A percentile compares a stretch with the other conserved stretches of the same genome.
Conservation (phyloP, 1,139 yeast species). For the Blastobotrys apis region DNA sequence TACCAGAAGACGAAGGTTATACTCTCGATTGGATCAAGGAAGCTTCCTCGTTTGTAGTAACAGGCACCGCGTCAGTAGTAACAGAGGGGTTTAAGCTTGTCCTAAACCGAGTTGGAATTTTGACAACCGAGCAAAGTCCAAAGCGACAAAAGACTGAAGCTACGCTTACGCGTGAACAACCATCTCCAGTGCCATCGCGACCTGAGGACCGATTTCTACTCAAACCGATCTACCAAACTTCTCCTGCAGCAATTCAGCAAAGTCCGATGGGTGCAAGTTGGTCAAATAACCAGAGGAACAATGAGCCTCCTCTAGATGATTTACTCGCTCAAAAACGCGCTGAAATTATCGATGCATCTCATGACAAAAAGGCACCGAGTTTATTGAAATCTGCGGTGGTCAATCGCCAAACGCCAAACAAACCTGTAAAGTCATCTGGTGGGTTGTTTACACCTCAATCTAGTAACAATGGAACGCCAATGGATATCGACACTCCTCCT, state of each 20-base stretch:
- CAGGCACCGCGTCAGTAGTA: slow-evolving; percentile 5
- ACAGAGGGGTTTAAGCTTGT: slow-evolving; percentile 1
- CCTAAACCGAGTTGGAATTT: background rate
- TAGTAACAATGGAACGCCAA: background rate
- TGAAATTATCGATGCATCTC: background rate
- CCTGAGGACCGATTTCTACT: slow-evolving; percentile 6
- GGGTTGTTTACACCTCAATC: slow-evolving; percentile 18
- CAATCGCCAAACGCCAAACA: slow-evolving; percentile 4
- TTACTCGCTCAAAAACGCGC: background rate
- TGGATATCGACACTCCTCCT: slow-evolving; percentile 4
- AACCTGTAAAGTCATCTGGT: slow-evolving; percentile 14
- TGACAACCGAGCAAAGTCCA: background rate
- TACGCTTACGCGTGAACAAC: no score
- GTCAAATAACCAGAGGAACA: background rate
- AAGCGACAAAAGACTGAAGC: background rate
- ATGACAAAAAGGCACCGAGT: background rate
- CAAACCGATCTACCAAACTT: slow-evolving; percentile 2
- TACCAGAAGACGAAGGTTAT: slow-evolving; percentile 11
- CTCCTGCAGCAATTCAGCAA: background rate
- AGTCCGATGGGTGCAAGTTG: slow-evolving; percentile 3
- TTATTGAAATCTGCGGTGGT: background rate
- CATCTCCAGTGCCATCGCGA: background rate
- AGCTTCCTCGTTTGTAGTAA: background rate
- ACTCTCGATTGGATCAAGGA: slow-evolving; percentile 11
- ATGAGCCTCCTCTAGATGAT: background rate